Percentiles rank a stretch among this genome's conserved stretches.
Evolutionary conservation across 257 asterid genomes (phyloP).

Genomic region (Scutellaria barbata): DNA sequence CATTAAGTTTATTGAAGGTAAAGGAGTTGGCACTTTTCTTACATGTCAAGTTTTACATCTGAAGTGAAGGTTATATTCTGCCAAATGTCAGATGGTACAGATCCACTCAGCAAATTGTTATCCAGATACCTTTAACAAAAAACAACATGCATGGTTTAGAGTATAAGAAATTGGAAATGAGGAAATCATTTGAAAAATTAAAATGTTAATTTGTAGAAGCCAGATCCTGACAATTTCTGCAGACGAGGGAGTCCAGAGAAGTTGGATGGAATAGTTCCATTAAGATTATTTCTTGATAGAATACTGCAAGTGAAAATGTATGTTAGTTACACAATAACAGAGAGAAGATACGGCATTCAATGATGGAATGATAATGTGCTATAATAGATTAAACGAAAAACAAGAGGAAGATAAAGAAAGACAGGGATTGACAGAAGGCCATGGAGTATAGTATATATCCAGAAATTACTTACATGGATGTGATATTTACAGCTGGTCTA

Average conservation of each 20-base stretch:
- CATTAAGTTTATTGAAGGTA: neutral
- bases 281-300: conserved; percentile 51
- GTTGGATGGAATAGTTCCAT: conserved; percentile 60
- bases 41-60: conserved; percentile 51
- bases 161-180: conserved; percentile 5
- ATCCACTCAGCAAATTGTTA: conserved; percentile 55
- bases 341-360: neutral
- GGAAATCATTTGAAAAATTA: conserved; percentile 12
- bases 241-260: conserved; percentile 54
- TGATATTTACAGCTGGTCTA: conserved; percentile 46
- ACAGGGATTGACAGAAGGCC: neutral
- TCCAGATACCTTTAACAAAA: conserved; percentile 43
- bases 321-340: neutral
- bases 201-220: conserved; percentile 18
- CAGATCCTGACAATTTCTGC: conserved; percentile 49
- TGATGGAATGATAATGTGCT: neutral
- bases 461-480: conserved; percentile 50
- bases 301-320: conserved; percentile 40
- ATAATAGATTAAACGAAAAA: neutral
- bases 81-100: conserved; percentile 61
- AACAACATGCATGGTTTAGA: conserved; percentile 16
- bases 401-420: neutral
- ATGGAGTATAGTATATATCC: neutral
- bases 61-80: conserved; percentile 45
- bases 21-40: conserved; percentile 34